Percentiles rank a stretch among this genome's conserved stretches.
These are phyloP conservation scores for Vitis riparia DNA, from an alignment of 164 flowering plant species.

Conservation along the genomic window DNA sequence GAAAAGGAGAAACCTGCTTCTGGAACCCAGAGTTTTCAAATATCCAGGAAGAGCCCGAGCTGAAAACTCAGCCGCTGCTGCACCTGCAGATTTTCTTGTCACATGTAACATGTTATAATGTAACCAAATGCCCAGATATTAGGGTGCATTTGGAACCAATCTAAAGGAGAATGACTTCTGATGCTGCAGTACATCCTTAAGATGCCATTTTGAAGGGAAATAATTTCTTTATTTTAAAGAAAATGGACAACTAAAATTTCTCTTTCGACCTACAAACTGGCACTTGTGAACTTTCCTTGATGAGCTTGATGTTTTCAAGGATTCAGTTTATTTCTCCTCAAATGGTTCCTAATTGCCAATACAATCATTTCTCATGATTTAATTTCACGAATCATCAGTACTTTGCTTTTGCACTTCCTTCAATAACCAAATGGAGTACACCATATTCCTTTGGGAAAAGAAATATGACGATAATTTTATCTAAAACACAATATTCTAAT, in stretches of 20 bases:
- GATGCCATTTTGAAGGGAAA: not conserved
- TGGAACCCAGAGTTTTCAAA: constrained; percentile 48
- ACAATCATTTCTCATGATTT: no score
- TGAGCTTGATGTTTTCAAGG: no score
- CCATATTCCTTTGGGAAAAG: no score
- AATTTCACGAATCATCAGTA: no score
- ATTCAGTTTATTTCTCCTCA: no score
- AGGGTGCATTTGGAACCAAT: not conserved
- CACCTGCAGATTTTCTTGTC: constrained; percentile 54
- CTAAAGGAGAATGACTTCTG: not conserved
- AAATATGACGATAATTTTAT: no score
- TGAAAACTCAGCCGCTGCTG: constrained; percentile 96
- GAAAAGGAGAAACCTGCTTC: constrained; percentile 43
- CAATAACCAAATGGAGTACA: no score
- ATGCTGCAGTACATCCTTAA: not conserved
- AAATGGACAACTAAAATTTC: not conserved
- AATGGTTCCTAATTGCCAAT: no score
- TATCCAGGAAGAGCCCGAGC: constrained; percentile 75
- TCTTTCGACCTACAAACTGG: not conserved
- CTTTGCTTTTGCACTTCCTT: no score
- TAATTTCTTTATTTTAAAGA: no score
- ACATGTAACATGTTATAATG: not conserved
- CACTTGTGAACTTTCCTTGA: not conserved
- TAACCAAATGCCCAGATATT: not conserved
- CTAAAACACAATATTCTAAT: no score